phyloP scores from a whole-genome alignment of 139 green algal genomes.

The Mesotaenium endlicherianum region DNA sequence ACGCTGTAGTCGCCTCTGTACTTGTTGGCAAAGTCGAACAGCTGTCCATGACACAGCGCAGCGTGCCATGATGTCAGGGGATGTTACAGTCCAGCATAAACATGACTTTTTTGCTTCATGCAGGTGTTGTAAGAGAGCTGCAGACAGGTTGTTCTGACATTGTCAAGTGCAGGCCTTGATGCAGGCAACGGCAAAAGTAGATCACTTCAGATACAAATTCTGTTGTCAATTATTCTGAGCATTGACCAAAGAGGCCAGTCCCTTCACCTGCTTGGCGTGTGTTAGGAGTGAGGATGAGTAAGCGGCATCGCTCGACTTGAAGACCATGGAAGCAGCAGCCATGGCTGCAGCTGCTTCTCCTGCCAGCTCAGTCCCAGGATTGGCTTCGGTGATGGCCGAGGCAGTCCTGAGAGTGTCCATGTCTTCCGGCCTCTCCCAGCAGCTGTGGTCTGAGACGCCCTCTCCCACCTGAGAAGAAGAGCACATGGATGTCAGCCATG shows the following conservation, averaged over 20 bases:
- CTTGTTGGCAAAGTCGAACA: slow-evolving; percentile 42
- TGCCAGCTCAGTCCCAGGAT: slow-evolving; percentile 30
- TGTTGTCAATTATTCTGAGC: background rate
- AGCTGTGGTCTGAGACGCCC: slow-evolving; percentile 30
- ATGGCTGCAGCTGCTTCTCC: slow-evolving; percentile 38
- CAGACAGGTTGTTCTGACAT: background rate
- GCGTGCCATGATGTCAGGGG: background rate
- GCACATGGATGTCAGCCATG: too few species aligned
- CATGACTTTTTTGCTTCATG: background rate
- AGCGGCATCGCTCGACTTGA: background rate
- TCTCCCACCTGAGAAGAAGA: slow-evolving; percentile 22
- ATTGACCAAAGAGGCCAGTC: background rate
- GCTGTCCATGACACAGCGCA: background rate
- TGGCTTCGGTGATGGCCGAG: background rate
- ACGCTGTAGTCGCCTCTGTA: slow-evolving; percentile 23
- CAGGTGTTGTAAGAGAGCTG: background rate
- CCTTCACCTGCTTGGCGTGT: slow-evolving; percentile 34
- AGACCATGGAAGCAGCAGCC: slow-evolving; percentile 35
- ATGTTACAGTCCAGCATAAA: background rate
- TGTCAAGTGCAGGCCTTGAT: background rate
- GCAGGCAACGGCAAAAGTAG: background rate
- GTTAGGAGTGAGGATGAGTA: slow-evolving; percentile 14
- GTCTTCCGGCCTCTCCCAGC: slow-evolving; percentile 36
- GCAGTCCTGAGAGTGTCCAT: slow-evolving; percentile 18
- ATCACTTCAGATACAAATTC: too few species aligned